Evolutionary conservation across 352 stramenopile species (phyloP).

Genomic region (Nothophytophthora sp.): DNA sequence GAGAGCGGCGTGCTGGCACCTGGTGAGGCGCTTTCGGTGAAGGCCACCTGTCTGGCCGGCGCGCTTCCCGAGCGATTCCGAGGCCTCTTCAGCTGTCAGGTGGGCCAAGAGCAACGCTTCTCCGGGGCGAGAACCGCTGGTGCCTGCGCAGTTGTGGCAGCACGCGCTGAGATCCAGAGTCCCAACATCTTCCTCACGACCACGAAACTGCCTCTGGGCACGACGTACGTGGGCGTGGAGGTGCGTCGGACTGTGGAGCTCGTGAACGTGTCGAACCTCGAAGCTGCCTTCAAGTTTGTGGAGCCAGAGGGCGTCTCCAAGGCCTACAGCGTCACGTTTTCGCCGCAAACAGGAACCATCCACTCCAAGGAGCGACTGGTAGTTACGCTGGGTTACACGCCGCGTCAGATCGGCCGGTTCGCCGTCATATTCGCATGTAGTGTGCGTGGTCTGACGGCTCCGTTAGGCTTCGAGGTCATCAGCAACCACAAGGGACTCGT

Average conservation of each 20-base stretch:
- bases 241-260: constrained; percentile 51
- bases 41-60: constrained; percentile 50
- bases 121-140: background rate
- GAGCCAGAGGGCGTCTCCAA: constrained; percentile 60
- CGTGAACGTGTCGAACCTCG: constrained; percentile 83
- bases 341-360: constrained; percentile 46
- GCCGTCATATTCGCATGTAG: constrained; percentile 63
- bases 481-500: constrained; percentile 79
- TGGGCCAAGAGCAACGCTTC: constrained; percentile 31
- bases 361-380: constrained; percentile 62
- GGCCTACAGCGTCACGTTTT: constrained; percentile 47
- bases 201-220: constrained; percentile 45
- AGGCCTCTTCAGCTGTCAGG: constrained; percentile 43
- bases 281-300: constrained; percentile 73
- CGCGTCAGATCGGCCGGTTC: constrained; percentile 46
- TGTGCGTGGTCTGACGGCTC: constrained; percentile 53
- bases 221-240: constrained; percentile 66
- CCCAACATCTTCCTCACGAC: constrained; percentile 74
- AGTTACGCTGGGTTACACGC: constrained; percentile 59
- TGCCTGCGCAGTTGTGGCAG: constrained; percentile 32
- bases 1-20: constrained; percentile 44
- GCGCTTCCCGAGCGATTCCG: constrained; percentile 67
- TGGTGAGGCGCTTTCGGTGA: constrained; percentile 35
- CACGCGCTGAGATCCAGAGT: constrained; percentile 73
- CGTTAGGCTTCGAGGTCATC: constrained; percentile 63